Conservation (phyloP, 2,329 filamentous ascomycete genomes). For the Aspergillus niger region DNA sequence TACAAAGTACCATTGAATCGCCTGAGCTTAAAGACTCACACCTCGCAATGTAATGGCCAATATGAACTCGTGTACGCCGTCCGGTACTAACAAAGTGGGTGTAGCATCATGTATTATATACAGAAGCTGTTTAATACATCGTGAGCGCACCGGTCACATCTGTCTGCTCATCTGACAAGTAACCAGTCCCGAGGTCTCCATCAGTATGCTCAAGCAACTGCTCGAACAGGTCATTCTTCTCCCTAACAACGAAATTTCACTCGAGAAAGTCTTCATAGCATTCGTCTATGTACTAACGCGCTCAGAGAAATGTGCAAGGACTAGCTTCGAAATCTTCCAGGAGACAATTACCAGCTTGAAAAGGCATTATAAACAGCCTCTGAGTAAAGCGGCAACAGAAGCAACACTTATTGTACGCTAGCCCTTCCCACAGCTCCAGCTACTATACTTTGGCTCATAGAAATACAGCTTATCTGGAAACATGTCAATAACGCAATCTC, state of each 20-base stretch:
- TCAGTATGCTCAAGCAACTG: conserved; percentile 63
- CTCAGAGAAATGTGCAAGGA: conserved; percentile 37
- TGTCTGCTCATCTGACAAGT: conserved; percentile 7
- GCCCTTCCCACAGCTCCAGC: too few species aligned
- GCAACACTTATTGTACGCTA: conserved; percentile 44
- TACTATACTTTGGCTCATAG: neutral
- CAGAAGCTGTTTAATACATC: conserved; percentile 63
- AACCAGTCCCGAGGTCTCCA: conserved; percentile 40
- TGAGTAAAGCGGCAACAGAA: conserved; percentile 63
- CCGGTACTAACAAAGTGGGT: conserved; percentile 2
- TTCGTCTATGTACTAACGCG: conserved; percentile 66
- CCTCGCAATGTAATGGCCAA: conserved; percentile 56
- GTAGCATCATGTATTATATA: conserved; percentile 64
- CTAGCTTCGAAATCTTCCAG: conserved; percentile 36
- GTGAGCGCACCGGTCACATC: conserved; percentile 27
- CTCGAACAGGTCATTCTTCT: conserved; percentile 59
- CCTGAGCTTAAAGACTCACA: conserved; percentile 63
- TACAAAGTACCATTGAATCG: conserved; percentile 63
- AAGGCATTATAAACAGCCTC: conserved; percentile 46
- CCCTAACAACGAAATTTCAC: conserved; percentile 58
- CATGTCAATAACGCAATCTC: conserved; percentile 63
- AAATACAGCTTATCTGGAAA: conserved; percentile 76
- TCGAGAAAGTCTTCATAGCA: conserved; percentile 69
- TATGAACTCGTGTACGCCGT: too few species aligned
- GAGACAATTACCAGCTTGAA: conserved; percentile 38